These are phyloP conservation scores for Penicillium nucicola DNA, from an alignment of 495 filamentous ascomycete species.

Conservation along the genomic window DNA sequence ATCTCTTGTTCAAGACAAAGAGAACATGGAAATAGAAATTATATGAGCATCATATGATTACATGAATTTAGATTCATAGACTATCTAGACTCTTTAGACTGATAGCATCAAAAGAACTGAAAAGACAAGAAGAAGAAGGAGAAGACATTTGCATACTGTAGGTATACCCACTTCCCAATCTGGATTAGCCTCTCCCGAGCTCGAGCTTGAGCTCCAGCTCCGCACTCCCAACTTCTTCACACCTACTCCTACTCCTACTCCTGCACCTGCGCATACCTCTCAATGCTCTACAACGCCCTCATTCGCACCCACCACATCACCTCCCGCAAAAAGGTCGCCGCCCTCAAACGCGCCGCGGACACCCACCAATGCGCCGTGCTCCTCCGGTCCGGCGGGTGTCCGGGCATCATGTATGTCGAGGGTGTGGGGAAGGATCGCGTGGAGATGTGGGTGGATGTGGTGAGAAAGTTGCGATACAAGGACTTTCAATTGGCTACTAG, in stretches of 20 bases:
- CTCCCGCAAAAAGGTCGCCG: slow-evolving; percentile 71
- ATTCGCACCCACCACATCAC: slow-evolving; percentile 82
- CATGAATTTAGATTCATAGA: too few species aligned
- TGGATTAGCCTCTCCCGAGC: not conserved
- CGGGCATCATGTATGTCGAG: slow-evolving; percentile 78
- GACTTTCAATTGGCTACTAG: slow-evolving; percentile 47
- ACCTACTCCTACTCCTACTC: too few species aligned
- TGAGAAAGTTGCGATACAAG: slow-evolving; percentile 49
- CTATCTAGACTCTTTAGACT: too few species aligned
- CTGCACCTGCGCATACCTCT: not conserved
- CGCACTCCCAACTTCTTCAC: not conserved
- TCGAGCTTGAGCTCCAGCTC: not conserved
- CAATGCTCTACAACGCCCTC: slow-evolving; percentile 53
- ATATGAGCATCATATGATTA: too few species aligned
- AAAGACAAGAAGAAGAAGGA: too few species aligned
- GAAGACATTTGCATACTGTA: too few species aligned
- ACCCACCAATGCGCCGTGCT: slow-evolving; percentile 56
- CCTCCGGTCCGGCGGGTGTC: slow-evolving; percentile 62
- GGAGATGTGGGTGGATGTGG: slow-evolving; percentile 53
- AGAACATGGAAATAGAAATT: too few species aligned
- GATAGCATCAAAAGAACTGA: too few species aligned
- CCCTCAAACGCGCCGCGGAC: slow-evolving; percentile 60
- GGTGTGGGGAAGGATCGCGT: slow-evolving; percentile 49
- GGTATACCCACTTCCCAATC: not conserved
- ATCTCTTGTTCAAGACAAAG: too few species aligned